Base-by-base conservation (phyloP, 2,329 filamentous ascomycete species). In the Arthrocladium fulminans region DNA sequence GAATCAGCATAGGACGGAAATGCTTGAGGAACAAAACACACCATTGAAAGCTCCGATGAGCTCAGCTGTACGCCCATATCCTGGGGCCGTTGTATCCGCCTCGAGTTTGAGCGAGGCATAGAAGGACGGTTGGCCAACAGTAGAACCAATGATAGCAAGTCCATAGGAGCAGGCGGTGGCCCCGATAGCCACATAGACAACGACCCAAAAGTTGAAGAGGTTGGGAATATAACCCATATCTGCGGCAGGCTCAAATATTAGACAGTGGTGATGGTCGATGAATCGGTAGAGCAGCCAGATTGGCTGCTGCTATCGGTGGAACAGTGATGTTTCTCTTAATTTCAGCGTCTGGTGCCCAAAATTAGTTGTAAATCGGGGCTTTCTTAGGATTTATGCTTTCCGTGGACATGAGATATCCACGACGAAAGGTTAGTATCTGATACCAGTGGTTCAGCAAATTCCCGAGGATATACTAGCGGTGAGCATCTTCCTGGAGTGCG, bases 21-120 rank as follows among this genome's bases (percentile, higher is more conserved):
- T 4, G 3, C 8, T 3, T 5, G 15, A 32, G 20, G 4, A 10
- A 17, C 12, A 24, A 20, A 22, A 15, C 32, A 8, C 34, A 53
- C 70, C 70, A 57, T 72, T 72, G 45, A 72, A 61, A 17, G 68
- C 70, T 25, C 67, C 70, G 37, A 71, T 67, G 17, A 69, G 61
- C 49, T 66, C 64, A 3, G 67, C 63, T 1, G 70, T 71, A 38
- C 66, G 65, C 1, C 53, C 54, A 52, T 72, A 72, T 19, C 67
- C 68, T 2, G 67, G 63, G 45, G 66, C 58, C 8, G 62, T 65
- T 48, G 61, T 57, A 5, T 62, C 47, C 4, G 66, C 65, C 25
- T 46, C 43, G 10, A 73, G 62, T 24, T 65, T 52, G 41, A 73
- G 65, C 55, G 66, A 68, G 3, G 55, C 60, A 57, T 68, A 72